phyloP scores from a whole-genome alignment of 192 early-diverging fungal species.

The Funneliformis mosseae region DNA sequence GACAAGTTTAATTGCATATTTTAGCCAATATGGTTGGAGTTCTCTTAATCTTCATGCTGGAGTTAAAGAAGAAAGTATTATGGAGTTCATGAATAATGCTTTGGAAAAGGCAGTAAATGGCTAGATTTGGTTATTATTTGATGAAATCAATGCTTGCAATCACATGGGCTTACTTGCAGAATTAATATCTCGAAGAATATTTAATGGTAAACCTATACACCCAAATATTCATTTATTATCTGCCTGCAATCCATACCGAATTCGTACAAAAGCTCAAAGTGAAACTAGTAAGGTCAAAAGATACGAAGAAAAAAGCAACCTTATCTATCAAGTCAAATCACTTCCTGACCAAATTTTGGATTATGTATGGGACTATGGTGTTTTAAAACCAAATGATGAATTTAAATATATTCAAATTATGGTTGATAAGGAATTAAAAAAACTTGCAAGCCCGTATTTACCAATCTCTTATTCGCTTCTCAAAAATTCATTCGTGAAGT shows the following conservation, averaged over 20 bases:
- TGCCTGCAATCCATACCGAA: not conserved
- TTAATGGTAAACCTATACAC: not conserved
- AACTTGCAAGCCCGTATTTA: not conserved
- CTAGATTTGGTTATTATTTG: not conserved
- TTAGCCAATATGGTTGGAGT: not conserved
- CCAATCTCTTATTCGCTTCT: slow-evolving; percentile 16
- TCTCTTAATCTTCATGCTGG: not conserved
- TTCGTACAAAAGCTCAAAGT: not conserved
- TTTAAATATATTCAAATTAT: not conserved
- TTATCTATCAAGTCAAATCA: slow-evolving; percentile 5
- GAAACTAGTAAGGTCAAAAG: not conserved
- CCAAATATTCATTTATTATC: not conserved
- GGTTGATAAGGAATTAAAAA: not conserved
- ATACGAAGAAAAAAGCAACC: not conserved
- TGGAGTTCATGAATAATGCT: not conserved
- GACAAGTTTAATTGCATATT: not conserved
- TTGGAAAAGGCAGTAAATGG: not conserved
- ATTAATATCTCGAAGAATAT: not conserved
- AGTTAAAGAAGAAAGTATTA: not conserved
- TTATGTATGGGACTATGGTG: not conserved
- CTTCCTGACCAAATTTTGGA: slow-evolving; percentile 20
- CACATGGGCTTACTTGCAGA: not conserved
- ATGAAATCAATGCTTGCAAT: not conserved
- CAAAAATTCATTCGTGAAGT: slow-evolving; percentile 29
- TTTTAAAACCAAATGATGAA: not conserved